These are phyloP conservation scores for Leucocoprinus birnbaumii DNA, from an alignment of 768 basidiomycete species.

Conservation along the genomic window DNA sequence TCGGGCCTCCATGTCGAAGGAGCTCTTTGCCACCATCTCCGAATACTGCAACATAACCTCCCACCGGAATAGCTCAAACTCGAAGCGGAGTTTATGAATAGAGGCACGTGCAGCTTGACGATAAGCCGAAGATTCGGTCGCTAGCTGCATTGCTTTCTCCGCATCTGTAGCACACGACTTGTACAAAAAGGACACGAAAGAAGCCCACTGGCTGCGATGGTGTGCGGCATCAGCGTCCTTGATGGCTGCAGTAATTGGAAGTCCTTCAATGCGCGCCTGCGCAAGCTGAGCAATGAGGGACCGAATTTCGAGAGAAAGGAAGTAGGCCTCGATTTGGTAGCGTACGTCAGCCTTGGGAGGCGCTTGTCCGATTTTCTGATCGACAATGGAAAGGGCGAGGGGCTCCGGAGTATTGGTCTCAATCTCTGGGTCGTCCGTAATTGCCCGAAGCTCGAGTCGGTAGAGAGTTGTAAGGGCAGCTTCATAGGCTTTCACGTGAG, in stretches of 20 bases:
- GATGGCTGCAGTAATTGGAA: conserved; percentile 13
- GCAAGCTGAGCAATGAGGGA: conserved; percentile 47
- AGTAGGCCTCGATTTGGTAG: conserved; percentile 60
- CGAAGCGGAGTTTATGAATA: conserved; percentile 50
- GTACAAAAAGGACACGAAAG: conserved; percentile 44
- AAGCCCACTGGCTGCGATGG: conserved; percentile 41
- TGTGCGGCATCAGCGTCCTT: conserved; percentile 17
- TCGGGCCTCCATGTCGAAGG: neutral
- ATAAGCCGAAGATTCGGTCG: conserved; percentile 45
- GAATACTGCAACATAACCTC: conserved; percentile 23
- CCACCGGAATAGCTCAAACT: conserved; percentile 21
- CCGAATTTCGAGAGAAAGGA: conserved; percentile 50
- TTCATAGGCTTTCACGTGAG: conserved; percentile 61
- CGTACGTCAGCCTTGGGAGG: conserved; percentile 57
- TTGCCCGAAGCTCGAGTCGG: conserved; percentile 39
- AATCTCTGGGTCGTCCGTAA: conserved; percentile 25
- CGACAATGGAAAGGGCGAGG: conserved; percentile 50
- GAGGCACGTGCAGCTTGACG: conserved; percentile 49
- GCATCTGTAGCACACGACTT: conserved; percentile 45
- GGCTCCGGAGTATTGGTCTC: conserved; percentile 41
- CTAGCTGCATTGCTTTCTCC: conserved; percentile 40
- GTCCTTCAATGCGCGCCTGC: conserved; percentile 31
- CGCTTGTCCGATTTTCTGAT: conserved; percentile 51
- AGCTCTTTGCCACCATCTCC: conserved; percentile 15
- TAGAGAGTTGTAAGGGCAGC: conserved; percentile 53